Conservation (phyloP, 495 filamentous ascomycete species). For the Hyaloscypha bicolor region DNA sequence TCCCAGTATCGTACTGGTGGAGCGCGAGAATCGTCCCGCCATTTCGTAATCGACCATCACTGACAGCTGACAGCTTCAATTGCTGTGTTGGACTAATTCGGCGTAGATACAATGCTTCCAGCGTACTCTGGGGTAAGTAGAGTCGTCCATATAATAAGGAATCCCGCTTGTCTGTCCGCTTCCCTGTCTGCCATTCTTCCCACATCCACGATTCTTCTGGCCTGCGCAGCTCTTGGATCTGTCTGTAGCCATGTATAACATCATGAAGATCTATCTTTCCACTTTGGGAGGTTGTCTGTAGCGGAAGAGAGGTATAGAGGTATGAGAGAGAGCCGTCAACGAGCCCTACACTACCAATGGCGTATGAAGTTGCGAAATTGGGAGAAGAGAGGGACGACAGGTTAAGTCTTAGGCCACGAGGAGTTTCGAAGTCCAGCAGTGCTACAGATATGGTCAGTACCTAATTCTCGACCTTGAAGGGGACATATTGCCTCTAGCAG, state of each 20-base stretch:
- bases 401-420: conserved; percentile 75
- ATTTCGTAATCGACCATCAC: conserved; percentile 70
- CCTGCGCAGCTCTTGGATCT: conserved; percentile 55
- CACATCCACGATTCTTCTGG: conserved; percentile 51
- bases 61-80: conserved; percentile 79
- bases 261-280: conserved; percentile 61
- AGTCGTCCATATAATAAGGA: conserved; percentile 86
- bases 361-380: conserved; percentile 90
- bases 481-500: conserved; percentile 69
- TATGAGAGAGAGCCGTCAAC: conserved; percentile 93
- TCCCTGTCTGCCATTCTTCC: conserved; percentile 53
- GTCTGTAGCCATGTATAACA: conserved; percentile 70
- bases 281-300: conserved; percentile 58
- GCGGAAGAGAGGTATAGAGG: conserved; percentile 79
- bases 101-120: conserved; percentile 86
- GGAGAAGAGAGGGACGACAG: conserved; percentile 88
- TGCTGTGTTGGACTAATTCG: conserved; percentile 79
- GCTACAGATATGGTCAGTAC: conserved; percentile 49
- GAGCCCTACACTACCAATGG: conserved; percentile 77
- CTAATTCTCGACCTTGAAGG: not conserved
- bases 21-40: conserved; percentile 78
- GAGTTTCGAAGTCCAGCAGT: conserved; percentile 82
- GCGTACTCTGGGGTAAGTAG: conserved; percentile 78
- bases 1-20: conserved; percentile 84
- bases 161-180: conserved; percentile 50